Percentiles rank a stretch among this genome's conserved stretches.
phyloP scores from a whole-genome alignment of 106 monocot genomes.

The Posidonia australis region DNA sequence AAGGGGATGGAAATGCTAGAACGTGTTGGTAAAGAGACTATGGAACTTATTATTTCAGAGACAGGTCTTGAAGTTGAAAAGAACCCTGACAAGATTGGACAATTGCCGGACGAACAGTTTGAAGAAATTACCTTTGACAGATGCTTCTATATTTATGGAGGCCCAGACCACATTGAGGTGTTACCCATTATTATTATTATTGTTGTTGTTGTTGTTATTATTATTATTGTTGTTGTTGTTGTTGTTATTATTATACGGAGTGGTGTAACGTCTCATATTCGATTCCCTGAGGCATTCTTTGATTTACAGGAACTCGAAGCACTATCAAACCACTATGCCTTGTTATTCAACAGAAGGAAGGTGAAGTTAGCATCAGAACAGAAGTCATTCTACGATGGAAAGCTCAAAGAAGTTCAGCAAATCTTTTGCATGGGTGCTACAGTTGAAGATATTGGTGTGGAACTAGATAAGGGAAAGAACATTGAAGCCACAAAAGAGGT shows the following conservation, averaged over 20 bases:
- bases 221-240: too few relatives aligned
- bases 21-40: constrained; percentile 84
- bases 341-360: constrained; percentile 81
- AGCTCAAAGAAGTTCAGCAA: constrained; percentile 63
- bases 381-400: constrained; percentile 66
- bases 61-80: constrained; percentile 73
- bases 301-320: constrained; percentile 75
- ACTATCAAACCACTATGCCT: constrained; percentile 68
- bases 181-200: constrained; percentile 2
- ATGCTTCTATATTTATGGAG: constrained; percentile 97
- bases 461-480: constrained; percentile 53
- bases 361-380: constrained; percentile 57
- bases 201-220: too few relatives aligned
- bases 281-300: constrained; percentile 1
- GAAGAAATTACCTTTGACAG: constrained; percentile 88
- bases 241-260: too few relatives aligned
- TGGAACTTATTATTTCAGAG: constrained; percentile 72
- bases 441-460: constrained; percentile 36
- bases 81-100: constrained; percentile 16
- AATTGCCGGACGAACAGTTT: constrained; percentile 48
- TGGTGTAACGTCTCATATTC: too few relatives aligned
- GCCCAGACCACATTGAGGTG: constrained; percentile 87
- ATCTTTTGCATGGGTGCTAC: constrained; percentile 41
- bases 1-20: constrained; percentile 84
- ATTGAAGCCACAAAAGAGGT: constrained; percentile 26